Conservation (phyloP, 2,329 filamentous ascomycete genomes). For the Aspergillus sp. region DNA sequence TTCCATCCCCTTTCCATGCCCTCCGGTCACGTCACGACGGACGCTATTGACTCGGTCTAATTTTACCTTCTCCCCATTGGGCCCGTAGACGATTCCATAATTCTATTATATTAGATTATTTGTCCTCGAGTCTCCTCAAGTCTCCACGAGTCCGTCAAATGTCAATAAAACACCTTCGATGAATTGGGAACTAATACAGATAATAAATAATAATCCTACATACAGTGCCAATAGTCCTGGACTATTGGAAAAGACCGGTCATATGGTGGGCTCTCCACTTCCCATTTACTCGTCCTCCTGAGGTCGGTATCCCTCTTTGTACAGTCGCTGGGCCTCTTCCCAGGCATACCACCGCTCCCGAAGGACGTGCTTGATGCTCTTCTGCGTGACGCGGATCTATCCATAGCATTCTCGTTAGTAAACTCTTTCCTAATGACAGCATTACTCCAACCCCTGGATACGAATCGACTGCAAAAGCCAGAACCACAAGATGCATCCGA, state of each 20-base stretch:
- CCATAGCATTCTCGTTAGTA: constrained; percentile 1
- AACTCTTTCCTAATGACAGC: background rate
- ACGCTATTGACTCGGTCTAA: background rate
- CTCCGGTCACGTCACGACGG: background rate
- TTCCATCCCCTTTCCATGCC: background rate
- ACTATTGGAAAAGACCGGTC: constrained; percentile 1
- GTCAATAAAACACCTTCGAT: background rate
- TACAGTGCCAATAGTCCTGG: background rate
- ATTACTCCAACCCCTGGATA: background rate
- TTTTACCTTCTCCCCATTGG: background rate
- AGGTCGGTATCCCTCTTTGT: constrained; percentile 37
- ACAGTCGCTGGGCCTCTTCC: constrained; percentile 46
- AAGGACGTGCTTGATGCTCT: constrained; percentile 77
- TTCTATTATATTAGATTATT: too few species aligned
- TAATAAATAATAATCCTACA: constrained; percentile 5
- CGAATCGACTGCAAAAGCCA: background rate
- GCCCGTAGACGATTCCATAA: background rate
- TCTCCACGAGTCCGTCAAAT: background rate
- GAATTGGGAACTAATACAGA: constrained; percentile 1
- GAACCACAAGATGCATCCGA: background rate
- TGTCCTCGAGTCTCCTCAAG: background rate
- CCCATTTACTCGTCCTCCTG: constrained; percentile 25
- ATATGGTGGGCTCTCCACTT: constrained; percentile 10
- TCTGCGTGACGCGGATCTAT: constrained; percentile 75
- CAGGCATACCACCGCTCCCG: constrained; percentile 88